phyloP scores from a whole-genome alignment of 2,329 filamentous ascomycete genomes.

The Claviceps sp. region DNA sequence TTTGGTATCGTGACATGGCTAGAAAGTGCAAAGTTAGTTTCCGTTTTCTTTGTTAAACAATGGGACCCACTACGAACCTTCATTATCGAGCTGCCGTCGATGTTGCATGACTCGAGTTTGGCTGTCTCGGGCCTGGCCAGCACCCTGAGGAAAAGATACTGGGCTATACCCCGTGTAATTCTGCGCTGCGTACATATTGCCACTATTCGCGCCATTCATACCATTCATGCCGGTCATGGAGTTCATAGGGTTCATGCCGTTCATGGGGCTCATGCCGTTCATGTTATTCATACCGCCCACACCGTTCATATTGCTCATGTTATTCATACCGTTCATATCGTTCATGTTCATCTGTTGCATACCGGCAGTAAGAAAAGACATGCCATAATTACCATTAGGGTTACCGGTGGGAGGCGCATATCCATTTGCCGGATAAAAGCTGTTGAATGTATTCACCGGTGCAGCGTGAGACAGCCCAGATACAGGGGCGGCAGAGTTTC shows the following conservation, averaged over 20 bases:
- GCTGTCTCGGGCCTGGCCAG: conserved; percentile 52
- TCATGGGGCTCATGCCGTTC: too few relatives aligned
- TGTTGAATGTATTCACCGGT: conserved; percentile 16
- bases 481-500: conserved; percentile 12
- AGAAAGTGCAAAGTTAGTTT: conserved; percentile 15
- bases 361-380: conserved; percentile 46
- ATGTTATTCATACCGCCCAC: too few relatives aligned
- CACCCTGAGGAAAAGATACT: conserved; percentile 31
- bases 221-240: conserved; percentile 21
- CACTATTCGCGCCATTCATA: conserved; percentile 17
- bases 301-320: too few relatives aligned
- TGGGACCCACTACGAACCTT: conserved; percentile 35
- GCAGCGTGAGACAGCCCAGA: conserved; percentile 14
- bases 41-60: background rate
- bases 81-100: conserved; percentile 60
- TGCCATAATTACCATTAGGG: conserved; percentile 14
- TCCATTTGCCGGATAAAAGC: conserved; percentile 18
- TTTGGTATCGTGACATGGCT: conserved; percentile 70
- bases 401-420: conserved; percentile 16
- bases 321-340: too few relatives aligned
- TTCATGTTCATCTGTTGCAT: conserved; percentile 52
- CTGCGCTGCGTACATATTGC: conserved; percentile 38
- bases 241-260: conserved; percentile 21
- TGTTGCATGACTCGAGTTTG: conserved; percentile 64
- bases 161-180: conserved; percentile 44